Percentiles rank a stretch among this genome's conserved stretches.
Evolutionary conservation across 805 yeast species (phyloP).

Genomic region (Candida nitratophila): DNA sequence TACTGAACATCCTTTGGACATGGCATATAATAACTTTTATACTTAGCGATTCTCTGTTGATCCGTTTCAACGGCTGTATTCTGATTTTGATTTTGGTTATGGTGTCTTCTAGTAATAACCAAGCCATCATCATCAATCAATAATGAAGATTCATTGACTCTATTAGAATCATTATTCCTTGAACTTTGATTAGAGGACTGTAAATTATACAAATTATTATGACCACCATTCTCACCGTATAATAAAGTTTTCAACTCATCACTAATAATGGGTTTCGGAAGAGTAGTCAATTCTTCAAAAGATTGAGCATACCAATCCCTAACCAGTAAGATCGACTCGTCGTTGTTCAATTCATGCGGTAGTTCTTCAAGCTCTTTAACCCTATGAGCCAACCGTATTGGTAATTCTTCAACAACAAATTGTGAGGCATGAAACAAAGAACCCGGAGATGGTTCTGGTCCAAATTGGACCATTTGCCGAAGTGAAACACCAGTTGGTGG

Average conservation of each 20-base stretch:
- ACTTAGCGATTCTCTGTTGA: slow-evolving; percentile 17
- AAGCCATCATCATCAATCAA: slow-evolving; percentile 43
- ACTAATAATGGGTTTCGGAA: slow-evolving; percentile 51
- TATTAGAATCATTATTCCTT: neutral
- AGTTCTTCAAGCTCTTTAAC: slow-evolving; percentile 78
- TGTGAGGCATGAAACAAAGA: slow-evolving; percentile 75
- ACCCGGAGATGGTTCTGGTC: slow-evolving; percentile 72
- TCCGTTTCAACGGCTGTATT: neutral
- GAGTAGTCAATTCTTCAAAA: slow-evolving; percentile 69
- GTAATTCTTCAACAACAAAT: slow-evolving; percentile 80
- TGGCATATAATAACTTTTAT: slow-evolving; percentile 39
- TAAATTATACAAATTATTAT: slow-evolving; percentile 3
- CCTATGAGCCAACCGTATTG: slow-evolving; percentile 78
- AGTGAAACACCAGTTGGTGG: slow-evolving; percentile 82
- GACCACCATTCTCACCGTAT: slow-evolving; percentile 10
- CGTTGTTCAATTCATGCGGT: slow-evolving; percentile 65
- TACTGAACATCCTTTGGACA: slow-evolving; percentile 52
- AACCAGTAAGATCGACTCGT: slow-evolving; percentile 71
- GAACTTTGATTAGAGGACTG: neutral
- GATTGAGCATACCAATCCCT: slow-evolving; percentile 89
- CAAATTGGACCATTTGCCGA: slow-evolving; percentile 89
- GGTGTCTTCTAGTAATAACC: slow-evolving; percentile 15
- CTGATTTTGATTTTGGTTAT: slow-evolving; percentile 3
- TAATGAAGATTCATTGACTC: slow-evolving; percentile 5
- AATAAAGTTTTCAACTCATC: slow-evolving; percentile 33